Conservation (phyloP, 2,329 filamentous ascomycete species). For the Daldinia sp. region DNA sequence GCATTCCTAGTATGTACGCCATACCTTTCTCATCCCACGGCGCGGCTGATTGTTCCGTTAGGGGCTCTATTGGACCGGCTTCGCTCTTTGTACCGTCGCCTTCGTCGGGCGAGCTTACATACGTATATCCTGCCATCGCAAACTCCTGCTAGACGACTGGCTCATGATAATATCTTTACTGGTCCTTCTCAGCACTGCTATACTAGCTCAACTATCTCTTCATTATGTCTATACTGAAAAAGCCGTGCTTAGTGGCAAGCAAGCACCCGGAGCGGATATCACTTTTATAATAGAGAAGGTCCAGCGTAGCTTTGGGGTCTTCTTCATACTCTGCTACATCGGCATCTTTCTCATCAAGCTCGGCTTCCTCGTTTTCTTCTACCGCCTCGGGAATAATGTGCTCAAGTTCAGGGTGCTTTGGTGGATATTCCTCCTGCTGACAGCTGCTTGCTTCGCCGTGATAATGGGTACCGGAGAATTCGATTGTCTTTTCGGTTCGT, state of each 20-base stretch:
- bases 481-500: not conserved
- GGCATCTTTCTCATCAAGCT: not conserved
- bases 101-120: not conserved
- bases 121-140: not conserved
- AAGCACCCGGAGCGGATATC: not conserved
- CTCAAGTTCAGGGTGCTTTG: not conserved
- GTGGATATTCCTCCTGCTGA: constrained; percentile 1
- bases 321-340: not conserved
- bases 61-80: not conserved
- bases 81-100: not conserved
- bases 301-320: not conserved
- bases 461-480: not conserved
- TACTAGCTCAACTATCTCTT: not conserved
- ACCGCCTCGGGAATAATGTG: not conserved
- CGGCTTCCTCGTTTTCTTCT: not conserved
- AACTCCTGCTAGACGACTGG: not conserved
- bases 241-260: not conserved
- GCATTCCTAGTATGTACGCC: not conserved
- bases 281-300: not conserved
- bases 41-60: not conserved
- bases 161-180: constrained; percentile 5
- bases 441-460: not conserved
- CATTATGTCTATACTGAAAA: not conserved
- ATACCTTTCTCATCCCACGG: not conserved
- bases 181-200: not conserved